Evolutionary conservation across 805 yeast genomes (phyloP), one percentile per base, ranked within the genome.

Genomic region (Barnettozyma vustinii): DNA sequence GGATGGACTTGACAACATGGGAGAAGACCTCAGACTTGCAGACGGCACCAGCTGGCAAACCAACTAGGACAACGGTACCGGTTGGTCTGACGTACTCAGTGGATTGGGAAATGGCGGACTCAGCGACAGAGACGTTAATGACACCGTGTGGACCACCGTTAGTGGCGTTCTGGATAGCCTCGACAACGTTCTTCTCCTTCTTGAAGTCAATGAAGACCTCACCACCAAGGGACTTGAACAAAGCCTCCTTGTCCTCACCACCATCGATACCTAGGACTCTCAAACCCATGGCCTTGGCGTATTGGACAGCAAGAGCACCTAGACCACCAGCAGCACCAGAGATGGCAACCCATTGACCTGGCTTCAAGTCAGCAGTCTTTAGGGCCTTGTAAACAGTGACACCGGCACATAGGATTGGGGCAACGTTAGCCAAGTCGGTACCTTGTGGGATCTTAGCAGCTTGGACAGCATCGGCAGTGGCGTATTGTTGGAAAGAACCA

Each of bases 361-460:
- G 79, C 51, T 57, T 65, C 62, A 83, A 72, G 50, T 77, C 78
- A 48, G 95, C 87, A 40, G 87, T 84, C 76, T 87, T 87, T 65
- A 87, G 74, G 41, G 95, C 96, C 76, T 87, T 87, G 83, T 87
- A 87, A 50, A 86, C 95, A 37, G 96, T 87, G 68, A 87, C 81
- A 70, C 96, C 96, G 35, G 96, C 96, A 73, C 96, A 87, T 62
- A 88, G 77, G 64, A 87, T 81, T 59, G 96, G 96, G 10, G 96
- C 82, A 53, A 81, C 77, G 55, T 72, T 75, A 48, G 92, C 90
- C 59, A 87, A 77, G 64, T 88, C 91, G 39, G 86, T 72, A 51
- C 83, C 85, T 60, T 76, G 62, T 51, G 95, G 91, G 60, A 88
- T 81, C 58, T 76, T 73, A 39, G 95, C 95, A 37, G 94, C 95